Percentiles rank a stretch among this genome's conserved stretches.
phyloP scores from a whole-genome alignment of 1,284 basidiomycete species.

The Trichosporon faecale region DNA sequence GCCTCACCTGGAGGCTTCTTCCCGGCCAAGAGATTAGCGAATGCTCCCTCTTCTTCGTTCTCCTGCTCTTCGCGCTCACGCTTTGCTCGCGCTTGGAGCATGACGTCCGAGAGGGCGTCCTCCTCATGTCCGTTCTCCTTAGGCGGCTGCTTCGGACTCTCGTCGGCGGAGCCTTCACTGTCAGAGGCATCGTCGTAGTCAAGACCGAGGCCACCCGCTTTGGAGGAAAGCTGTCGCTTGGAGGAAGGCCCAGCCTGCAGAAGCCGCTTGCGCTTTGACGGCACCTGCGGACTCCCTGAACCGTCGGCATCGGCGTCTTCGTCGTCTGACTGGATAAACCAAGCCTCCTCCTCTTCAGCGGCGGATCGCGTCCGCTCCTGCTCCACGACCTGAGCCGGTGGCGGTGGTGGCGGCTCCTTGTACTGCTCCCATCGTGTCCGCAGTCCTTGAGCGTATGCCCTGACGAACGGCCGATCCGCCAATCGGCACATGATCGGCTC shows the following conservation, averaged over 20 bases:
- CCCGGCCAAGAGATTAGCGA: slow-evolving; percentile 15
- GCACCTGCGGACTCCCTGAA: slow-evolving; percentile 11
- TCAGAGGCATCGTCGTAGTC: slow-evolving; percentile 52
- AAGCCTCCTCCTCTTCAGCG: slow-evolving; percentile 72
- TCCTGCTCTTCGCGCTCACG: slow-evolving; percentile 66
- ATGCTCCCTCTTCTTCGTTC: slow-evolving; percentile 61
- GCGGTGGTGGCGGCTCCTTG: slow-evolving; percentile 69
- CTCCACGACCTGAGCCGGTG: slow-evolving; percentile 55
- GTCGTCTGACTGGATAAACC: slow-evolving; percentile 76
- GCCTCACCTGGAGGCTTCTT: slow-evolving; percentile 2
- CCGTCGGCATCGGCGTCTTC: slow-evolving; percentile 32
- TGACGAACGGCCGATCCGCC: slow-evolving; percentile 54
- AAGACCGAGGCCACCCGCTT: slow-evolving; percentile 32
- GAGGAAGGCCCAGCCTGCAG: slow-evolving; percentile 21
- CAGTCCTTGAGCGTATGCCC: slow-evolving; percentile 55
- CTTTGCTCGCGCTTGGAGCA: slow-evolving; percentile 62
- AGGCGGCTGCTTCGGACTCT: slow-evolving; percentile 6
- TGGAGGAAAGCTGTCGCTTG: slow-evolving; percentile 18
- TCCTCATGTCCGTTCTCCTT: slow-evolving; percentile 25
- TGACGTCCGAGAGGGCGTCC: slow-evolving; percentile 52
- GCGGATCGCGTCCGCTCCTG: slow-evolving; percentile 55
- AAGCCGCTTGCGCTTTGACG: slow-evolving; percentile 34
- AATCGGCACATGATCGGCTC: slow-evolving; percentile 66
- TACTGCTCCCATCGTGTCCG: slow-evolving; percentile 86
- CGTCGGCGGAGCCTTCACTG: slow-evolving; percentile 41